Evolutionary conservation across 805 yeast species (phyloP).

Genomic region (Kuraishia molischiana): DNA sequence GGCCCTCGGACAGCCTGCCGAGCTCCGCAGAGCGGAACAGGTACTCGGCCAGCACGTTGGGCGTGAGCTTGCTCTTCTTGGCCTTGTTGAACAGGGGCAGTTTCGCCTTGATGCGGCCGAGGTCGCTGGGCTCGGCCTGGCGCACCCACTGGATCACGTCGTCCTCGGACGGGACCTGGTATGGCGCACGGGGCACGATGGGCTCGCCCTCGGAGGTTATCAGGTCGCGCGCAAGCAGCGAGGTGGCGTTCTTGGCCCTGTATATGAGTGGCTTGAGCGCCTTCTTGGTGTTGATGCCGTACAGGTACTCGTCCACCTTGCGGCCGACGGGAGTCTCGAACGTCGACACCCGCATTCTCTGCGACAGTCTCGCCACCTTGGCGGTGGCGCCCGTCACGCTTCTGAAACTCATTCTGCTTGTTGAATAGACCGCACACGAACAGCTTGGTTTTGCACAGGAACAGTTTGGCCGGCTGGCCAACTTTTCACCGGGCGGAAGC

Average conservation of each 20-base stretch:
- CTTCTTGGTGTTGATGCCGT: conserved; percentile 4
- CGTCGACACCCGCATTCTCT: neutral
- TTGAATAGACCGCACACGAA: no score
- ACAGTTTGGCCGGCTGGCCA: no score
- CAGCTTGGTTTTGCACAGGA: no score
- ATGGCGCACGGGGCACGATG: conserved; percentile 4
- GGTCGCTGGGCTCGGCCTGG: conserved; percentile 5
- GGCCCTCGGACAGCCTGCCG: conserved; percentile 2
- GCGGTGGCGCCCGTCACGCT: no score
- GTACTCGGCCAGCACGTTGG: neutral
- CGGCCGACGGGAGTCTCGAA: neutral
- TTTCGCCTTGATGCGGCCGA: conserved; percentile 1
- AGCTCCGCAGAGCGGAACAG: conserved; percentile 2
- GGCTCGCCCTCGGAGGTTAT: conserved; percentile 8
- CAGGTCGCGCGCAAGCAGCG: conserved; percentile 7
- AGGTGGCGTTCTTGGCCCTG: conserved; percentile 7
- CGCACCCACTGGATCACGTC: conserved; percentile 4
- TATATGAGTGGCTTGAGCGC: conserved; percentile 6
- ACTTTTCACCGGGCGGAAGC: no score
- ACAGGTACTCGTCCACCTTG: conserved; percentile 3
- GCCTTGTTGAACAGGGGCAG: neutral
- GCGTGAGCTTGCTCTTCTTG: neutral
- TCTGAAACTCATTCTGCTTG: no score
- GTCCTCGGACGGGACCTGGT: conserved; percentile 4
- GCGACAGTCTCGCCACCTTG: no score